These are phyloP conservation scores for Globisporangium camurandrum DNA, from an alignment of 352 stramenopile genomes.

Conservation along the genomic window DNA sequence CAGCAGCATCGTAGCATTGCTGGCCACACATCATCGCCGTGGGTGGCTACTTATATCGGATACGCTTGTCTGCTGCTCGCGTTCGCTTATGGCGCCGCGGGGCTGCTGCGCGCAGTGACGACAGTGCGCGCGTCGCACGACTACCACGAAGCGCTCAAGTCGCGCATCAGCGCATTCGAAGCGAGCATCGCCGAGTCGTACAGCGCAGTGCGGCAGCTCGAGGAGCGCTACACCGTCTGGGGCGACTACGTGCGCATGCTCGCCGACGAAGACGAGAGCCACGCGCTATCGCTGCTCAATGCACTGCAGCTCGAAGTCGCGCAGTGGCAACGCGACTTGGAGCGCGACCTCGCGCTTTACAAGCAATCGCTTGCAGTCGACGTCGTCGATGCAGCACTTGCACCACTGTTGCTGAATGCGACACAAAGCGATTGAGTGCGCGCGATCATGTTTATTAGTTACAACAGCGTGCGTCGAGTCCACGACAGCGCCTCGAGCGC, in stretches of 20 bases:
- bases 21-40: slow-evolving; percentile 12
- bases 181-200: slow-evolving; percentile 59
- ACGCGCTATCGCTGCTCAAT: slow-evolving; percentile 53
- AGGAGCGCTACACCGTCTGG: slow-evolving; percentile 65
- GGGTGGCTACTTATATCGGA: slow-evolving; percentile 20
- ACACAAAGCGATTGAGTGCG: no score
- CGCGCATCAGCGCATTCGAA: slow-evolving; percentile 53
- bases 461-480: no score
- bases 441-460: no score
- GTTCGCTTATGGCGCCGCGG: slow-evolving; percentile 41
- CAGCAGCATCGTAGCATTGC: neutral
- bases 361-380: slow-evolving; percentile 45
- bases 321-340: slow-evolving; percentile 70
- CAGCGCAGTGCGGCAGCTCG: slow-evolving; percentile 50
- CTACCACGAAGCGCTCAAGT: slow-evolving; percentile 53
- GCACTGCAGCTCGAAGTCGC: slow-evolving; percentile 59
- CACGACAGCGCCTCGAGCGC: no score
- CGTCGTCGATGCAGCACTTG: slow-evolving; percentile 39
- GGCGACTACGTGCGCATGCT: slow-evolving; percentile 66
- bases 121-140: slow-evolving; percentile 51
- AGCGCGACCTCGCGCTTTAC: slow-evolving; percentile 55
- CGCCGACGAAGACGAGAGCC: slow-evolving; percentile 58
- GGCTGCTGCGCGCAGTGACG: slow-evolving; percentile 35
- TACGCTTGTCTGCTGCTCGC: slow-evolving; percentile 31
- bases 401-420: slow-evolving; percentile 20